Evolutionary conservation across 2,329 filamentous ascomycete genomes (phyloP), one percentile per base, ranked within the genome.

Genomic region (Penicillium corylophilum): DNA sequence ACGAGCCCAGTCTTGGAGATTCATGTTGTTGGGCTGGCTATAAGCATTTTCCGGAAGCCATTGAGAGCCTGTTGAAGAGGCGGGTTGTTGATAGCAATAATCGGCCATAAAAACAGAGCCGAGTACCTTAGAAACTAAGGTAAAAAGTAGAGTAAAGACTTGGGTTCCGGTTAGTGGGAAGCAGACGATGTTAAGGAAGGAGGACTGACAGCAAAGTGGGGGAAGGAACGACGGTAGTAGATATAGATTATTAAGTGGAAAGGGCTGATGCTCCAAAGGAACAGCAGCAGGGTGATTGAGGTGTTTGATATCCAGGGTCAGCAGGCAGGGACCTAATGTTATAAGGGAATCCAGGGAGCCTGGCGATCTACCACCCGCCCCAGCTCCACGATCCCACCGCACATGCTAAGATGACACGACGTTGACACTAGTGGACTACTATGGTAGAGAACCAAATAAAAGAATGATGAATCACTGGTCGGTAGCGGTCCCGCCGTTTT

Each of bases 1-100:
- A 79, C 79, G 60, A 18, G 63, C 57, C 57, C 78, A 75, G 57
- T 74, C 78, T 8, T 65, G 65, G 51, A 70, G 59, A 8, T 65
- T 64, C 49, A 67, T 60, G 23, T 55, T 61, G 35, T 59, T 49
- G 24, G 61, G 47, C 26, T 59, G 58, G 43, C 54, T 56, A 59
- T 56, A 64, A 46, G 56, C 54, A 50, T 61, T 50, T 36, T 57
- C 54, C 45, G 52, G 50, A 41, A 52, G 47, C 67, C 68, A 69
- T 53, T 64, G 62, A 6, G 67, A 60, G 55, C 57, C 64, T 43
- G 54, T 54, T 50, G 60, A 55, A 42, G 64, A 60, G 51, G 60
- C 51, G 42, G 61, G 61, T 42, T 60, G 60, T 55, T 67, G 61
- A 52, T 59, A 66, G 48, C 55, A 64, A 55, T 57, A 61, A 38